These are phyloP conservation scores for Trichophyton schoenleinii DNA, from an alignment of 2,329 filamentous ascomycete species.

Conservation along the genomic window DNA sequence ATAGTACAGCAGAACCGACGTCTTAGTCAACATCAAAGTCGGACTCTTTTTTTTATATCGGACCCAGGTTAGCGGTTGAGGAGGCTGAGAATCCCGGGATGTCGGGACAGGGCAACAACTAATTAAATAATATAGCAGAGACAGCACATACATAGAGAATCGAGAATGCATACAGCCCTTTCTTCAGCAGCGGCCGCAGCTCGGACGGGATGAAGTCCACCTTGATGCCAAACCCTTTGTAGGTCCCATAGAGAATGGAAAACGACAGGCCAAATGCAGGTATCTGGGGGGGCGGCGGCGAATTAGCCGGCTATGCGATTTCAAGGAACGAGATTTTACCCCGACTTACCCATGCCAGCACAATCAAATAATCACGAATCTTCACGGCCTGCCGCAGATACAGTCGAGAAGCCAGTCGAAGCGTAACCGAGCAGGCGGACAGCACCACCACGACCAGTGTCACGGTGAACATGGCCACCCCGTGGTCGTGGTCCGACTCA, in stretches of 20 bases:
- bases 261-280: slow-evolving; percentile 23
- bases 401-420: slow-evolving; percentile 60
- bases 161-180: slow-evolving; percentile 36
- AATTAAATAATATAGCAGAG: background rate
- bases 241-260: slow-evolving; percentile 34
- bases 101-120: background rate
- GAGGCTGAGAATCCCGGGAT: background rate
- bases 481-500: slow-evolving; percentile 3
- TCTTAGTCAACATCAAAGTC: slow-evolving; percentile 80
- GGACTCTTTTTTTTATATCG: slow-evolving; percentile 50
- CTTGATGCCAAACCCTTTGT: slow-evolving; percentile 34
- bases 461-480: slow-evolving; percentile 29
- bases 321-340: background rate
- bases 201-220: slow-evolving; percentile 24
- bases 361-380: slow-evolving; percentile 70
- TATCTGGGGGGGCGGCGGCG: background rate
- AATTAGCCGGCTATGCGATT: background rate
- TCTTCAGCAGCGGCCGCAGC: slow-evolving; percentile 26
- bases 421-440: slow-evolving; percentile 60
- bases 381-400: slow-evolving; percentile 59
- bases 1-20: slow-evolving; percentile 86
- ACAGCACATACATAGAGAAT: slow-evolving; percentile 11
- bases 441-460: slow-evolving; percentile 44
- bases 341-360: slow-evolving; percentile 56
- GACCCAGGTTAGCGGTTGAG: background rate